These are phyloP conservation scores for Microglena sp. DNA, from an alignment of 139 green algal genomes.

Conservation along the genomic window DNA sequence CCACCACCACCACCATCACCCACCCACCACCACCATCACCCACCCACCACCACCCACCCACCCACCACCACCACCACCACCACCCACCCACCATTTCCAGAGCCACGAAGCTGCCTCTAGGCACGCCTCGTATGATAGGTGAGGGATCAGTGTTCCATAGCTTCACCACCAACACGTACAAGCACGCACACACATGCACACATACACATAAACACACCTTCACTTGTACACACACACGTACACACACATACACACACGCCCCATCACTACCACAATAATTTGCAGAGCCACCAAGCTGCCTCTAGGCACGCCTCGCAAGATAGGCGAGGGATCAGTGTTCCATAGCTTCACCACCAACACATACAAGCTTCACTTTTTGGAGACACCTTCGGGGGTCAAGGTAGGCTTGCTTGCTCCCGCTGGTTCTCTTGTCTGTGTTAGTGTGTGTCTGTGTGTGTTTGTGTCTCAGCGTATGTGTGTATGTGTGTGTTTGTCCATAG, in stretches of 20 bases:
- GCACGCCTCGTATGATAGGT: constrained; percentile 57
- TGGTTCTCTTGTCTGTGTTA: too few relatives aligned
- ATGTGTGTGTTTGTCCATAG: too few relatives aligned
- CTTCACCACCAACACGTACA: constrained; percentile 82
- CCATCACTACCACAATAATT: background rate
- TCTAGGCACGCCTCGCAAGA: constrained; percentile 56
- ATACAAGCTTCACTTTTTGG: constrained; percentile 90
- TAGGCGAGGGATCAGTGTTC: constrained; percentile 71
- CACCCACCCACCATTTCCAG: too few relatives aligned
- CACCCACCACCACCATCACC: too few relatives aligned
- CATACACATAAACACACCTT: background rate
- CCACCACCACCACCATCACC: too few relatives aligned
- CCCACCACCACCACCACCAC: too few relatives aligned
- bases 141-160: constrained; percentile 66
- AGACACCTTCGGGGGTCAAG: constrained; percentile 84
- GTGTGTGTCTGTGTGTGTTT: too few relatives aligned
- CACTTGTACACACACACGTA: too few relatives aligned
- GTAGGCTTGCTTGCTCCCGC: constrained; percentile 16
- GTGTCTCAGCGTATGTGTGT: too few relatives aligned
- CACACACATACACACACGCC: too few relatives aligned
- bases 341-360: constrained; percentile 68
- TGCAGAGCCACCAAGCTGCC: constrained; percentile 36
- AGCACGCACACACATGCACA: too few relatives aligned
- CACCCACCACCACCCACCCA: too few relatives aligned
- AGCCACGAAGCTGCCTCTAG: constrained; percentile 52